A percentile compares a stretch with the other conserved stretches of the same genome.
These are phyloP conservation scores for slime mould (Dictyostelium discoideum) DNA, from an alignment of 78 protist genomes.

Conservation along the genomic window dicty_2.7 NC_007090.3:791001-791500, in stretches of 20 bases:
- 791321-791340: slow-evolving; percentile 88
- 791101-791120: slow-evolving; percentile 4
- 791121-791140: neutral
- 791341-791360: slow-evolving; percentile 89
- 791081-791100: slow-evolving; percentile 8
- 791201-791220: slow-evolving; percentile 82
- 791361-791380: slow-evolving; percentile 47
- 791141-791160: slow-evolving; percentile 52
- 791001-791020: too few relatives aligned
- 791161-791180: neutral
- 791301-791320: slow-evolving; percentile 96
- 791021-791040: neutral
- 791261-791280: slow-evolving; percentile 85
- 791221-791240: slow-evolving; percentile 89
- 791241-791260: slow-evolving; percentile 77
- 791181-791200: slow-evolving; percentile 58
- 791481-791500: slow-evolving; percentile 96
- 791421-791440: neutral
- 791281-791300: slow-evolving; percentile 88
- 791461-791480: slow-evolving; percentile 94
- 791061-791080: neutral
- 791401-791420: neutral
- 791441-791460: neutral
- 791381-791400: neutral
- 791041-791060: neutral